Conservation (phyloP, 2,329 filamentous ascomycete genomes). For the Annulohypoxylon truncatum region DNA sequence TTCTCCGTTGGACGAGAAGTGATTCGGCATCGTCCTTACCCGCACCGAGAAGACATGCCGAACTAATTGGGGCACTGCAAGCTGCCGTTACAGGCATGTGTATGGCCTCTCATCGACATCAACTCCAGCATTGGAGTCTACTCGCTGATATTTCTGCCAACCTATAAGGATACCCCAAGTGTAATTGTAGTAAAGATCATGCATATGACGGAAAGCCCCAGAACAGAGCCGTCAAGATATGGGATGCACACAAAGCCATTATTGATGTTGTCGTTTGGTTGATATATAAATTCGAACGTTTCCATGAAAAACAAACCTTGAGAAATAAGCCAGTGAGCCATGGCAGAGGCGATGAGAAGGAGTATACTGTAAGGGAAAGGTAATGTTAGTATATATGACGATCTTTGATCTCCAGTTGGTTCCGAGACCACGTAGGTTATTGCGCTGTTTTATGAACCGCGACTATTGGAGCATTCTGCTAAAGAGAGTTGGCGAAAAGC, state of each 20-base stretch:
- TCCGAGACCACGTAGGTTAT: slow-evolving; percentile 57
- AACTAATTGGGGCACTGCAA: neutral
- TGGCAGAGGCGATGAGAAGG: slow-evolving; percentile 25
- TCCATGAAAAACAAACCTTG: slow-evolving; percentile 10
- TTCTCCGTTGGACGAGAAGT: neutral
- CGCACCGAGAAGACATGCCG: neutral
- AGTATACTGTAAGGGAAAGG: slow-evolving; percentile 55
- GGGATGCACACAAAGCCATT: neutral
- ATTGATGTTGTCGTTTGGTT: neutral
- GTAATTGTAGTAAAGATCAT: neutral
- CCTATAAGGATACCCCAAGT: neutral
- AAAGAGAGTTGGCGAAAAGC: neutral
- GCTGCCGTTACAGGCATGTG: neutral
- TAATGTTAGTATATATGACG: slow-evolving; percentile 58
- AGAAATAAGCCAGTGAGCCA: slow-evolving; percentile 36
- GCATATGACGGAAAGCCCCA: neutral
- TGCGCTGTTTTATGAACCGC: slow-evolving; percentile 41
- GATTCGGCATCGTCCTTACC: neutral
- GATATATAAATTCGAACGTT: neutral
- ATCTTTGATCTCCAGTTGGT: slow-evolving; percentile 55
- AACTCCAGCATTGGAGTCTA: neutral
- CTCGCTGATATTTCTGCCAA: neutral
- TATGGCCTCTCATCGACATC: neutral
- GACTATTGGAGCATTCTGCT: neutral
- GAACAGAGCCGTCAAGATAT: neutral